phyloP scores from a whole-genome alignment of 1,139 yeast species.

The Tardiomyces blankii region DNA sequence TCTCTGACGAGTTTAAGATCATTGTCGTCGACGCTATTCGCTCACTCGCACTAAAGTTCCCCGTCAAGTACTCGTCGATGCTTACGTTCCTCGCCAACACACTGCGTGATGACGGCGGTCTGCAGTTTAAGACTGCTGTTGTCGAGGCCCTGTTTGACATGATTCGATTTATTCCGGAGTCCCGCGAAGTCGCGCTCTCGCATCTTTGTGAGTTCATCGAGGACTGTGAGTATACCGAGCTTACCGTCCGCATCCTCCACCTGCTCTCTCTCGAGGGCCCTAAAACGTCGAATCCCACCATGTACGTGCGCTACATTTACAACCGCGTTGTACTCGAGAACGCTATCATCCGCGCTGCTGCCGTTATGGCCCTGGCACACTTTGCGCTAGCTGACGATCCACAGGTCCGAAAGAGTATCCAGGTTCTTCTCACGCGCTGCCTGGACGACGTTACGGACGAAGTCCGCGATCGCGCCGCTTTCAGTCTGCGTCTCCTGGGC shows the following conservation, averaged over 20 bases:
- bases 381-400: slow-evolving; percentile 76
- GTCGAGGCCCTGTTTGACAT: slow-evolving; percentile 89
- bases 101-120: slow-evolving; percentile 85
- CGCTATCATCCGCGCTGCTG: slow-evolving; percentile 90
- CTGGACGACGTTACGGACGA: slow-evolving; percentile 89
- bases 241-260: slow-evolving; percentile 83
- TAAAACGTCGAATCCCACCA: slow-evolving; percentile 69
- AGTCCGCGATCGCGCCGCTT: slow-evolving; percentile 95
- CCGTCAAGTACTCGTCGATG: slow-evolving; percentile 77
- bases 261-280: slow-evolving; percentile 95
- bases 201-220: slow-evolving; percentile 94
- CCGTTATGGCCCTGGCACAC: slow-evolving; percentile 84
- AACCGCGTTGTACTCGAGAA: slow-evolving; percentile 94
- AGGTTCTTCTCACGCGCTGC: slow-evolving; percentile 70
- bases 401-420: slow-evolving; percentile 55
- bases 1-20: slow-evolving; percentile 89
- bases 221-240: slow-evolving; percentile 94
- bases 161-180: slow-evolving; percentile 76
- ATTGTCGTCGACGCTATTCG: slow-evolving; percentile 93
- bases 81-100: slow-evolving; percentile 73
- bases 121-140: slow-evolving; percentile 71
- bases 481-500: slow-evolving; percentile 60
- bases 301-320: slow-evolving; percentile 91
- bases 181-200: slow-evolving; percentile 78
- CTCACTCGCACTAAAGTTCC: slow-evolving; percentile 86